A percentile compares a stretch with the other conserved stretches of the same genome.
Conservation (phyloP, 1,284 basidiomycete species). For the Rhodotorula mucilaginosa region DNA sequence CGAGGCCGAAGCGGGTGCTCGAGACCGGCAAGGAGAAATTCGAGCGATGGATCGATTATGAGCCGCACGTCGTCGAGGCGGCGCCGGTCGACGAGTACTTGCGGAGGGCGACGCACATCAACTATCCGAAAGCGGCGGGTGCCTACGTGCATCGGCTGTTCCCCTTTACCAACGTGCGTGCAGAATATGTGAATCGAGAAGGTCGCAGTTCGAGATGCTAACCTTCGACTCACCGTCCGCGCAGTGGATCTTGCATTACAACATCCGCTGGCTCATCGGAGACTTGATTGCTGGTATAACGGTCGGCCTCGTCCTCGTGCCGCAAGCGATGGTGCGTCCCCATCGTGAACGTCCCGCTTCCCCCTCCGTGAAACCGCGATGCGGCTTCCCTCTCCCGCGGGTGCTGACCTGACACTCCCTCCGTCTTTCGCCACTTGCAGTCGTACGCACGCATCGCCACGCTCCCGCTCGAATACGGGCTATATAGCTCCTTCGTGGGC, state of each 20-base stretch:
- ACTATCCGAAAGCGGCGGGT: background rate
- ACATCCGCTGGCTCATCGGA: slow-evolving; percentile 35
- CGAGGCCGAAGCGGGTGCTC: background rate
- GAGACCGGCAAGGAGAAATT: background rate
- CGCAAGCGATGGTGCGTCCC: slow-evolving; percentile 28
- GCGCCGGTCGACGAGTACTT: slow-evolving; percentile 20
- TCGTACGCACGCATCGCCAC: slow-evolving; percentile 70
- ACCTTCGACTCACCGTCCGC: no score
- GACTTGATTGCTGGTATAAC: slow-evolving; percentile 51
- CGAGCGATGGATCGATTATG: slow-evolving; percentile 16
- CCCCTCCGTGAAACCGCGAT: background rate
- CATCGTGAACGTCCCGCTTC: background rate
- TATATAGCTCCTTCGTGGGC: slow-evolving; percentile 94
- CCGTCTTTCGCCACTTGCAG: background rate
- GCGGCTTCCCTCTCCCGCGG: background rate
- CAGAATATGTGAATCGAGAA: no score
- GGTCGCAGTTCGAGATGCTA: no score
- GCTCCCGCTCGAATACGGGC: slow-evolving; percentile 80
- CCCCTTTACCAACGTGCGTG: slow-evolving; percentile 49
- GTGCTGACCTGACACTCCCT: background rate
- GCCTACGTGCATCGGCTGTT: slow-evolving; percentile 47
- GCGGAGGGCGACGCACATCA: background rate
- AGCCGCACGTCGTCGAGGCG: slow-evolving; percentile 21
- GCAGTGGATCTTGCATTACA: slow-evolving; percentile 8
- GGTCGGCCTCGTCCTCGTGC: slow-evolving; percentile 45